Conservation (phyloP, 805 yeast species). For the Dipodascus geniculatus region DNA sequence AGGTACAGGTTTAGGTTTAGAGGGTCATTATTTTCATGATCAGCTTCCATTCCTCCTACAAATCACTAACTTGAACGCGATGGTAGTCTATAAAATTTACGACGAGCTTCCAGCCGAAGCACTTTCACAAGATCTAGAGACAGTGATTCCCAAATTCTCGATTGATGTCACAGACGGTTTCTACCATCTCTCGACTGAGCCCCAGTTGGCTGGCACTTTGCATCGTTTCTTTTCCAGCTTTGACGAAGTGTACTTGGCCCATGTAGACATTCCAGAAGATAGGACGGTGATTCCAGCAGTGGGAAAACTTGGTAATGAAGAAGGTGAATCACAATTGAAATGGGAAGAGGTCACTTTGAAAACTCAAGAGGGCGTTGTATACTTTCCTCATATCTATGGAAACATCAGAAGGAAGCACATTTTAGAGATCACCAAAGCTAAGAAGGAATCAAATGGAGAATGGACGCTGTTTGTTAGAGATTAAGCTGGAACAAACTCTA, state of each 20-base stretch:
- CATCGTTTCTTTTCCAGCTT: slow-evolving; percentile 12
- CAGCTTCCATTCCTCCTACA: background rate
- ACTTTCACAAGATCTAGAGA: slow-evolving; percentile 7
- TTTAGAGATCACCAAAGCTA: slow-evolving; percentile 7
- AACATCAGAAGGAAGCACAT: slow-evolving; percentile 17
- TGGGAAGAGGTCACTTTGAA: slow-evolving; percentile 20
- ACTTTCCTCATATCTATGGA: slow-evolving; percentile 20
- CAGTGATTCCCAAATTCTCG: slow-evolving; percentile 16
- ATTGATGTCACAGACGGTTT: slow-evolving; percentile 20
- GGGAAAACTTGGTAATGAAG: slow-evolving; percentile 18
- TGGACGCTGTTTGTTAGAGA: background rate
- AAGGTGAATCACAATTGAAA: slow-evolving; percentile 10
- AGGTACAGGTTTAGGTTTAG: background rate
- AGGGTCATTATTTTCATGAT: too few species aligned
- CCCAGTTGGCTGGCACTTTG: slow-evolving; percentile 17
- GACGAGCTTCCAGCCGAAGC: background rate
- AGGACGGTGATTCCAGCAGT: slow-evolving; percentile 9
- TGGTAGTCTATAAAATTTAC: background rate
- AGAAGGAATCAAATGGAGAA: slow-evolving; percentile 5
- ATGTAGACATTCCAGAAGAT: slow-evolving; percentile 15
- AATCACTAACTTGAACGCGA: background rate
- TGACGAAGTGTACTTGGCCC: slow-evolving; percentile 12
- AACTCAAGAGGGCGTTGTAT: slow-evolving; percentile 3
- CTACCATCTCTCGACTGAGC: slow-evolving; percentile 18
- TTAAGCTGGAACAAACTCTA: background rate